Conservation (phyloP, 1,139 yeast species). For the Candida sojae region DNA sequence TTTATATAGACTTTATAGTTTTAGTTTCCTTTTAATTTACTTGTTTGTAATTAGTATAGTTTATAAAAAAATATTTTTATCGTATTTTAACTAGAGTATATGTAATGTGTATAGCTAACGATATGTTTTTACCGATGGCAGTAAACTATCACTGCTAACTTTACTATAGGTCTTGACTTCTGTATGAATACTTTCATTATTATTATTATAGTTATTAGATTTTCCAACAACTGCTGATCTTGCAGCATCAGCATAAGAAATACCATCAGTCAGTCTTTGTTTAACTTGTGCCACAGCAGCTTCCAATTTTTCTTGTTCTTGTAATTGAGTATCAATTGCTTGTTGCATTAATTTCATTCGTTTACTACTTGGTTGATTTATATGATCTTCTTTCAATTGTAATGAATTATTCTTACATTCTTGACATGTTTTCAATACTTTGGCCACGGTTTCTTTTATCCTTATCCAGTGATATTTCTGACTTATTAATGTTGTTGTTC, state of each 20-base stretch:
- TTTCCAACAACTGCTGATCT: constrained; percentile 32
- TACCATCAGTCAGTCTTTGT: constrained; percentile 5
- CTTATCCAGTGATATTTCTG: constrained; percentile 90
- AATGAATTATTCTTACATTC: constrained; percentile 56
- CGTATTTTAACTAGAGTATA: neutral
- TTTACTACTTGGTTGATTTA: constrained; percentile 2
- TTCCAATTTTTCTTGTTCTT: constrained; percentile 7
- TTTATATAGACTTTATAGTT: neutral
- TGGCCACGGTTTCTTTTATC: constrained; percentile 83
- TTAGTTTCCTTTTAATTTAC: neutral
- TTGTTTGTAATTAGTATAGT: neutral
- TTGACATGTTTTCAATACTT: constrained; percentile 74
- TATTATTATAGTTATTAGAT: constrained; percentile 14
- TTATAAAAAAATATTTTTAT: neutral
- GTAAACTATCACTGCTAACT: neutral
- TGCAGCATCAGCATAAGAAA: constrained; percentile 42
- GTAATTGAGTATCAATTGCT: neutral
- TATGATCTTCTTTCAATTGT: constrained; percentile 3
- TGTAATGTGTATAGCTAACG: neutral
- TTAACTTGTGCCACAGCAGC: constrained; percentile 10
- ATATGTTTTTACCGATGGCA: constrained; percentile 1
- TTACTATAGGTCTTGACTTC: constrained; percentile 9
- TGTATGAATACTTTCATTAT: constrained; percentile 11
- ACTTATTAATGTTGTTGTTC: constrained; percentile 74
- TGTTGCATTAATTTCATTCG: neutral